These are phyloP conservation scores for Flaveria bidentis DNA, from an alignment of 129 eudicot species.

Conservation along the genomic window DNA sequence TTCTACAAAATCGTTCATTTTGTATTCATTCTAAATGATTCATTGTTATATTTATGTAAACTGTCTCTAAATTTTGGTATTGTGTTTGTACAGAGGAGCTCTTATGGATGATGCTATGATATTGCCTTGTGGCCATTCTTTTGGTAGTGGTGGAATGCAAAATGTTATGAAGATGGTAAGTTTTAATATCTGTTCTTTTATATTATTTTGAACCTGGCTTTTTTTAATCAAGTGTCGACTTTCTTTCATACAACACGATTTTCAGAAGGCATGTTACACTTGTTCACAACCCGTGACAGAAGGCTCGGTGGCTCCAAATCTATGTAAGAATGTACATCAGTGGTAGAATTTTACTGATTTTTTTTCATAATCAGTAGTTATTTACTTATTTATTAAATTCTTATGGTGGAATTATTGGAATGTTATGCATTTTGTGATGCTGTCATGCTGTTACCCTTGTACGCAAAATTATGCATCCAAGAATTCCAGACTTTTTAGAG, in stretches of 20 bases:
- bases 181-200: constrained; percentile 1
- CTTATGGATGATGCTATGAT: constrained; percentile 98
- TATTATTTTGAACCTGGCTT: background rate
- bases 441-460: background rate
- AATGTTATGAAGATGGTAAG: constrained; percentile 71
- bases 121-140: constrained; percentile 94
- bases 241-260: constrained; percentile 16
- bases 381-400: background rate
- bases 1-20: constrained; percentile 17
- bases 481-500: background rate
- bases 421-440: background rate
- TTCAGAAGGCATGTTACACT: constrained; percentile 82
- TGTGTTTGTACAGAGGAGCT: constrained; percentile 56
- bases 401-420: background rate
- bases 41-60: background rate
- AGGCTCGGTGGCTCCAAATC: constrained; percentile 69
- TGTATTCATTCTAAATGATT: background rate
- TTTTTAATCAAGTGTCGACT: constrained; percentile 14
- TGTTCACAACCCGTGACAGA: constrained; percentile 80
- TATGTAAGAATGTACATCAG: constrained; percentile 52
- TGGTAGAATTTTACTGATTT: background rate
- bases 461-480: constrained; percentile 17
- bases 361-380: background rate
- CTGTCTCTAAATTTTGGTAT: constrained; percentile 16
- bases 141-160: constrained; percentile 79